Percentiles rank a stretch among this genome's conserved stretches.
Conservation (phyloP, 2,329 filamentous ascomycete species). For the Calonectria leucothoes region DNA sequence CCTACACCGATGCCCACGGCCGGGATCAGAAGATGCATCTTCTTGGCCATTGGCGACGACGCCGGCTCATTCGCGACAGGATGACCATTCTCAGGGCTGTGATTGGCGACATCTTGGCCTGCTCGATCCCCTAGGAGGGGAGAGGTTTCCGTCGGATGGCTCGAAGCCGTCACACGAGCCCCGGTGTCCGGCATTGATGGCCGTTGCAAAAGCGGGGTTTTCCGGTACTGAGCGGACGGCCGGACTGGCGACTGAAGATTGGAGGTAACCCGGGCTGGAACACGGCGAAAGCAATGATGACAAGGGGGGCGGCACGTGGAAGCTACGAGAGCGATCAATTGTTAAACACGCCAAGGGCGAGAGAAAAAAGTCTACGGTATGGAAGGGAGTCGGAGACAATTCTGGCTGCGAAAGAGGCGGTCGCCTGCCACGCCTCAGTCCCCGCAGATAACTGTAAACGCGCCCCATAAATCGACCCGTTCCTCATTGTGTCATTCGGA, state of each 20-base stretch:
- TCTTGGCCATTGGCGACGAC: conserved; percentile 42
- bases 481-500: conserved; percentile 26
- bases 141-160: conserved; percentile 37
- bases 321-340: background rate
- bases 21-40: conserved; percentile 52
- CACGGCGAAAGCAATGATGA: background rate
- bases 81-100: conserved; percentile 28
- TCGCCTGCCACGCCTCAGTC: conserved; percentile 9
- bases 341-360: background rate
- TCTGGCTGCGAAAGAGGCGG: conserved; percentile 18
- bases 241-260: background rate
- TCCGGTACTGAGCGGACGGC: background rate
- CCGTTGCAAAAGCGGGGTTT: background rate
- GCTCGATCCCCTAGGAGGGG: conserved; percentile 40
- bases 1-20: conserved; percentile 53
- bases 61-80: background rate
- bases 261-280: background rate
- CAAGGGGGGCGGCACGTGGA: background rate
- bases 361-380: background rate
- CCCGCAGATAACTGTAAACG: conserved; percentile 8
- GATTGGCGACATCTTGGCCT: background rate
- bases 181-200: conserved; percentile 26
- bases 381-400: conserved; percentile 26
- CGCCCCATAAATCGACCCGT: background rate
- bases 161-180: background rate